Evolutionary conservation across 345 rosid species (phyloP), one percentile per base, ranked within the genome.

Genomic region (Boechera retrofracta): DNA sequence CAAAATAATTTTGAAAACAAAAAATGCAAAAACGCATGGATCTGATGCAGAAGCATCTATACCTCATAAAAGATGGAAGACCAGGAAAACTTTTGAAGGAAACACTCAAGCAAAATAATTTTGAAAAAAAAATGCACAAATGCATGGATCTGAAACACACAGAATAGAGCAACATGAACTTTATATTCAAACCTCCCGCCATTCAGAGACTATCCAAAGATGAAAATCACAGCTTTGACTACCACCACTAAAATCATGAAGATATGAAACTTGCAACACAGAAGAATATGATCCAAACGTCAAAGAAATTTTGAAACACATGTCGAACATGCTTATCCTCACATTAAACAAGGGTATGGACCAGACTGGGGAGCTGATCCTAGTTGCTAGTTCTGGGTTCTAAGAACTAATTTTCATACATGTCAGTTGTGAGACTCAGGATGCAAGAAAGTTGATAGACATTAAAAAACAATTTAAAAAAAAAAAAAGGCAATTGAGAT

Each of bases 281-380:
- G 6, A 39, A 29, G 42, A 53, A 44, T 7, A 5, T 64, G 54
- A 36, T 63, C 5, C 18, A 49, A n/a, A 61, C 38, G 41, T 62
- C 47, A 63, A 57, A 35, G 60, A 75, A 67, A n/a, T 48, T 55
- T 12, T 74, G 28, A 54, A 65, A 35, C 32, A 11, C 10, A 72
- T 72, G 45, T 45, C 57, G 3, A 57, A 72, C 67, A 16, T 49
- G 53, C 39, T 11, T 39, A 28, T 53, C 52, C 45, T 72, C 16
- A 10, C 11, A 66, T 35, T 35, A 57, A 57, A 67, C 51, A 65
- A 74, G 31, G 39, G 66, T 42, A 65, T 39, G 1, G 39, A 56
- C 44, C 61, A 67, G 52, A 59, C 6, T 15, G 12, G 63, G 55
- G 4, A 69, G 59, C 45, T 39, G 55, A 39, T 39, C 13, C 56